Conservation (phyloP, 805 yeast species). For the Pichia nakasei region DNA sequence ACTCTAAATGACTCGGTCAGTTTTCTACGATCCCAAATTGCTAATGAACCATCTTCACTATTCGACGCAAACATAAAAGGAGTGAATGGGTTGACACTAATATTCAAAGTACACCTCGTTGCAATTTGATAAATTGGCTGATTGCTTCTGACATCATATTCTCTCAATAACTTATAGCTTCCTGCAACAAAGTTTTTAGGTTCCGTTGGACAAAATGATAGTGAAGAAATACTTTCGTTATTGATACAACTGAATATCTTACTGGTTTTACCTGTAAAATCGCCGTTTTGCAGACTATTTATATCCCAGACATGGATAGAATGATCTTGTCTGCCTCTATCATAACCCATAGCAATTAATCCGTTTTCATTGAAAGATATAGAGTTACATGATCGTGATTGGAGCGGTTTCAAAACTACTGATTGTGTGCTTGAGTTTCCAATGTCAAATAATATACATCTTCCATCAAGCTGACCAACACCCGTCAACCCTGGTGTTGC, state of each 20-base stretch:
- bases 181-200: constrained; percentile 56
- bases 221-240: constrained; percentile 66
- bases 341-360: constrained; percentile 69
- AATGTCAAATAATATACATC: constrained; percentile 54
- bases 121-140: constrained; percentile 66
- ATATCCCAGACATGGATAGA: constrained; percentile 78
- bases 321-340: constrained; percentile 66
- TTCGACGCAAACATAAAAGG: constrained; percentile 61
- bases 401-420: constrained; percentile 47
- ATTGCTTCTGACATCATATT: constrained; percentile 61
- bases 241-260: constrained; percentile 50
- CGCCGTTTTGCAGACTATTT: constrained; percentile 25
- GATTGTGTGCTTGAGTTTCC: constrained; percentile 24
- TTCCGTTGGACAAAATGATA: constrained; percentile 56
- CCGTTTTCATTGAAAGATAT: constrained; percentile 59
- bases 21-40: constrained; percentile 74
- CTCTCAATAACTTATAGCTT: constrained; percentile 67
- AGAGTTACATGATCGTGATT: constrained; percentile 66
- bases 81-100: constrained; percentile 62
- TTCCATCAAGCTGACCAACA: constrained; percentile 69
- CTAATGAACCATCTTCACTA: constrained; percentile 76
- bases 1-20: constrained; percentile 24
- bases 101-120: constrained; percentile 60
- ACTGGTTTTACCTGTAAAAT: constrained; percentile 39
- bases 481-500: constrained; percentile 50